Evolutionary conservation across 257 asterid species (phyloP), one percentile per base, ranked within the genome.

Genomic region (Solanum arcanum): DNA sequence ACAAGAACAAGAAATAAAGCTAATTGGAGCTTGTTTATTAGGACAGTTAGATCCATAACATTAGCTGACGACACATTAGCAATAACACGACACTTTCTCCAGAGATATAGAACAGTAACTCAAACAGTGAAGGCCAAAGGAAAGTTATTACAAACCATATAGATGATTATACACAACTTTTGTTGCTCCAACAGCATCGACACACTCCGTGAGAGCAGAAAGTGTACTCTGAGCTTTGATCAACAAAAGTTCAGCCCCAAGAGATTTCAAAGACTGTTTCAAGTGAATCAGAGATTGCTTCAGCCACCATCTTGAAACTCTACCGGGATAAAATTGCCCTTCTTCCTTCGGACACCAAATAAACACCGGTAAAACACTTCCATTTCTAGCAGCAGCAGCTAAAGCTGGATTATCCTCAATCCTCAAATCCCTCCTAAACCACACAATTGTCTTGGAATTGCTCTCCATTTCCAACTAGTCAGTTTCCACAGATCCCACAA

Each of bases 351-450:
- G 99, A 88, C 99, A 91, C 99, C 99, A 97, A 84, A 97, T 95
- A 52, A 93, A 97, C 12, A 97, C 93, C 0, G 98, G 98, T 29
- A 95, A 88, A 7, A 97, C 91, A 87, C 91, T 87, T 42, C 98
- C 99, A 89, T 91, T 95, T 84, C 90, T 95, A 25, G 98, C 96
- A 74, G 97, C 99, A 56, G 96, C 90, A 31, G 97, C 98, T 89
- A 97, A 93, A 89, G 99, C 98, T 89, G 98, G 99, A 86, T 95
- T 97, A 84, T 95, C 98, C 88, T 95, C 99, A 13, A 97, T 93
- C 86, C 99, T 94, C 88, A 97, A 91, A 93, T 97, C 99, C 90
- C 99, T 95, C 94, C 99, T 93, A 89, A 97, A 95, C 99, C 99
- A 97, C 85, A 95, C 95, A 87, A 97, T 89, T 15, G 93, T 94